Evolutionary conservation across 2,329 filamentous ascomycete species (phyloP), one percentile per base, ranked within the genome.

Genomic region (Claviceps sp.): DNA sequence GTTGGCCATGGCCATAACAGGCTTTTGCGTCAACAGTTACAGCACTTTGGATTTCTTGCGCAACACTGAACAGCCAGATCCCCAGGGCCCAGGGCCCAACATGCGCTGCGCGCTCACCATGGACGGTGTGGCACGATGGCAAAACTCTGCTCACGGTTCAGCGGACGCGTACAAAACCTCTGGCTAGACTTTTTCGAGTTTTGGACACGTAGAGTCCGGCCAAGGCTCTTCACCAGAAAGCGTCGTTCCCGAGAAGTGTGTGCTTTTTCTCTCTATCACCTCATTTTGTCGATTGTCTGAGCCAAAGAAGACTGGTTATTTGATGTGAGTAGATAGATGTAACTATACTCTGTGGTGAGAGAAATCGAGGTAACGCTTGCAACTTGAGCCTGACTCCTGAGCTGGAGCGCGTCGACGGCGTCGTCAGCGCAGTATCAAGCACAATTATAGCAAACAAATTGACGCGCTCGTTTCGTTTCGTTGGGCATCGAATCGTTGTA

Each of bases 1-100:
- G 86, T 69, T 86, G 4, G 44, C 79, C 54, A 89, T 94, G 59
- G 80, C 86, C 0, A 70, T 88, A 34, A 77, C 80, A 0, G 88
- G 87, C 8, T 93, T 86, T 62, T 72, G 82, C 7, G 84, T 88
- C 59, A 91, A 85, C 67, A 86, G 79, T 67, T 89, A 86, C 66
- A 81, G 78, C 14, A 78, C 78, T 37, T 71, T 75, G 34, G 80
- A 77, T 56, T 87, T 91, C 62, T 69, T 75, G 24, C 78, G 75
- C 48, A 89, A 87, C 60, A 78, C 3, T 22, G 20, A 22, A 22
- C 20, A 22, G 20, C 20, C 20, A 22, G 20, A 22, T 22, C 20
- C 20, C 20, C 20, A 22, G 20, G 20, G 80, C 0, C 86, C 90
- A 57, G 79, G 94, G 37, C 82, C 83, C 52, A 88, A 85, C 66